A percentile compares a stretch with the other conserved stretches of the same genome.
phyloP scores from a whole-genome alignment of 495 filamentous ascomycete species.

The Trichoderma gamsii region DNA sequence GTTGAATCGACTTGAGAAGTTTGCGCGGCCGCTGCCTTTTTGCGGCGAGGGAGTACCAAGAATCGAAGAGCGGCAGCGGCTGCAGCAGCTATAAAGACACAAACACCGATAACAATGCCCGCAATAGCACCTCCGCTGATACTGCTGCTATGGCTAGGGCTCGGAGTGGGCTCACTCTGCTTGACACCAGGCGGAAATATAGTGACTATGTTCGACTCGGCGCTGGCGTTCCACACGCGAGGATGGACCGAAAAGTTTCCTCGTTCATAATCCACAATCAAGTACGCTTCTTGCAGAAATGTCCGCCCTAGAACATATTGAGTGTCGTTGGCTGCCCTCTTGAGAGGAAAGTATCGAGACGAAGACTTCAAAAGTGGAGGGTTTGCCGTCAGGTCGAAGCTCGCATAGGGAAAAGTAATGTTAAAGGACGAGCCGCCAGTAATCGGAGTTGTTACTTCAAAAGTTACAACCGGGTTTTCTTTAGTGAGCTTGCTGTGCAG shows the following conservation, averaged over 20 bases:
- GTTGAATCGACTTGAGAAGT: not conserved
- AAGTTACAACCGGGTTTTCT: not conserved
- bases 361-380: constrained; percentile 23
- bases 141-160: constrained; percentile 15
- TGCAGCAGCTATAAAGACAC: not conserved
- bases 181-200: not conserved
- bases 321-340: constrained; percentile 39
- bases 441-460: constrained; percentile 28
- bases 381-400: constrained; percentile 34
- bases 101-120: constrained; percentile 34
- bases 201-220: not conserved
- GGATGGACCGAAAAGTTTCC: constrained; percentile 54
- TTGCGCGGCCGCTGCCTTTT: not conserved
- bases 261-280: constrained; percentile 59
- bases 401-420: constrained; percentile 49
- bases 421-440: constrained; percentile 39
- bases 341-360: constrained; percentile 57
- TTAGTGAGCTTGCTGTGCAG: not conserved
- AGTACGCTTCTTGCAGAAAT: constrained; percentile 66
- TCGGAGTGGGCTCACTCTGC: constrained; percentile 19
- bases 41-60: not conserved
- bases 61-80: not conserved
- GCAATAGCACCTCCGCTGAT: constrained; percentile 39
- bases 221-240: constrained; percentile 4
- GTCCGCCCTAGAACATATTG: constrained; percentile 56